phyloP scores from a whole-genome alignment of 345 rosid genomes.

The Euphorbia tirucalli region DNA sequence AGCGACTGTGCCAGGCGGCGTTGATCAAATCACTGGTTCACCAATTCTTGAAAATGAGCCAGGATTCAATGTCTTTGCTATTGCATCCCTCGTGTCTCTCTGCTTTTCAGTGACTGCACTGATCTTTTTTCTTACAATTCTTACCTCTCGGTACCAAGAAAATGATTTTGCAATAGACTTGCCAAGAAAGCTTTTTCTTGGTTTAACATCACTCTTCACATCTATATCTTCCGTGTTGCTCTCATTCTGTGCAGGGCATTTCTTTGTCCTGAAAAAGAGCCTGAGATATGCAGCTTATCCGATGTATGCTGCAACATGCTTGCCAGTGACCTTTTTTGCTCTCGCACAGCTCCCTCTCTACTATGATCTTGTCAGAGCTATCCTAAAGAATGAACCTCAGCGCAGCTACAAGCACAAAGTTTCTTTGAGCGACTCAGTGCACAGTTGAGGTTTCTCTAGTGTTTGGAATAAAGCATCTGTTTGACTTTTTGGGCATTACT shows the following conservation, averaged over 20 bases:
- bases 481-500: background rate
- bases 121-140: constrained; percentile 39
- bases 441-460: background rate
- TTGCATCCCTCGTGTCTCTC: constrained; percentile 38
- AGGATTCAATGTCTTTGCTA: constrained; percentile 36
- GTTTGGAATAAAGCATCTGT: too few relatives aligned
- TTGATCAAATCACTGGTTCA: constrained; percentile 15
- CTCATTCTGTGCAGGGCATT: constrained; percentile 53
- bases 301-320: constrained; percentile 41
- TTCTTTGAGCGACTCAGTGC: constrained; percentile 3
- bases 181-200: constrained; percentile 36
- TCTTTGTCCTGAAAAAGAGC: constrained; percentile 37
- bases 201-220: constrained; percentile 38
- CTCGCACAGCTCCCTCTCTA: constrained; percentile 46
- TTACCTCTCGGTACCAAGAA: constrained; percentile 44
- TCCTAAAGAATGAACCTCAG: constrained; percentile 4
- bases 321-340: constrained; percentile 40
- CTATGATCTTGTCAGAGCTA: constrained; percentile 28
- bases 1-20: constrained; percentile 34
- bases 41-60: constrained; percentile 36
- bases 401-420: constrained; percentile 8
- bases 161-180: constrained; percentile 34
- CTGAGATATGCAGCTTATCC: constrained; percentile 38
- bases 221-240: constrained; percentile 39
- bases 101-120: constrained; percentile 40